Percentiles rank a stretch among this genome's conserved stretches.
phyloP scores from a whole-genome alignment of 208 protist genomes.

The Herpetomonas samuelpessoai region DNA sequence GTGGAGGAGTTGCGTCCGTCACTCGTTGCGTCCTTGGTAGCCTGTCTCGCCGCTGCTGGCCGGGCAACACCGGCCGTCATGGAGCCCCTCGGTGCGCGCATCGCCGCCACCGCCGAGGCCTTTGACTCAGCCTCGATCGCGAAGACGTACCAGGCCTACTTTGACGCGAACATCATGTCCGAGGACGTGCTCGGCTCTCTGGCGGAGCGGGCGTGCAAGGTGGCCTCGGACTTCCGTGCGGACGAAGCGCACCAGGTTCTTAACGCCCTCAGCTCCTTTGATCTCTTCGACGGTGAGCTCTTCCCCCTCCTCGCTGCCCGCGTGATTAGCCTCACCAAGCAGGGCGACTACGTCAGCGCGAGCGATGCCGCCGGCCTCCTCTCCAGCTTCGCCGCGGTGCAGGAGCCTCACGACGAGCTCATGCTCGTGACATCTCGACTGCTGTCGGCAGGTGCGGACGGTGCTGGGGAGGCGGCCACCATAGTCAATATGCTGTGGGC shows the following conservation, averaged over 20 bases:
- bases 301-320: constrained; percentile 87
- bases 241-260: constrained; percentile 74
- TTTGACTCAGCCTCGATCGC: constrained; percentile 81
- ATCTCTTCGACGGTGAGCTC: constrained; percentile 88
- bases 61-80: constrained; percentile 39
- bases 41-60: constrained; percentile 51
- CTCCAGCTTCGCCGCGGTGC: constrained; percentile 85
- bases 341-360: constrained; percentile 53
- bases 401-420: constrained; percentile 85
- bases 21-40: constrained; percentile 68
- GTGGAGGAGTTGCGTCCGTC: constrained; percentile 50
- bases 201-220: constrained; percentile 82
- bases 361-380: constrained; percentile 68
- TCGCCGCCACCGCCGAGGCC: constrained; percentile 47
- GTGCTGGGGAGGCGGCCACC: constrained; percentile 32
- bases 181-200: constrained; percentile 86
- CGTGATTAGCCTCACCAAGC: constrained; percentile 48
- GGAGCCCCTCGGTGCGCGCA: constrained; percentile 57
- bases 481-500: constrained; percentile 77
- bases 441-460: constrained; percentile 38
- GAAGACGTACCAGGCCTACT: constrained; percentile 72
- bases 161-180: constrained; percentile 49
- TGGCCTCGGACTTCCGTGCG: constrained; percentile 64
- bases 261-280: constrained; percentile 75
- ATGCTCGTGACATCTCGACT: constrained; percentile 68